phyloP scores from a whole-genome alignment of 2,329 filamentous ascomycete genomes.

The Alternaria infectoria region DNA sequence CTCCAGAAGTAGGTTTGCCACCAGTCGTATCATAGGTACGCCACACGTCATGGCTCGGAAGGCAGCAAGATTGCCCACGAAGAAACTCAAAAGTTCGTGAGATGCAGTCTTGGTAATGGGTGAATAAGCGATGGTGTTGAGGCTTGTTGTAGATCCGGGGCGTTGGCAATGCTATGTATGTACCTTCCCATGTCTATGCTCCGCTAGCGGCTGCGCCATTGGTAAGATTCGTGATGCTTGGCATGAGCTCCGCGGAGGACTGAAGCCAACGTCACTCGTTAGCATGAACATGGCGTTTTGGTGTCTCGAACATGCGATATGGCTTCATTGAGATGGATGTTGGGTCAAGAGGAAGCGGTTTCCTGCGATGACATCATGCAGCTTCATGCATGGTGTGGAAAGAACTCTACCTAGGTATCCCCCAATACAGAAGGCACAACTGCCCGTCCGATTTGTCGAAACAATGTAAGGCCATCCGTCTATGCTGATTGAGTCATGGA shows the following conservation, averaged over 20 bases:
- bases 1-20: slow-evolving; percentile 18
- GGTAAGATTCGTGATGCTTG: slow-evolving; percentile 18
- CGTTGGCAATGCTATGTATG: neutral
- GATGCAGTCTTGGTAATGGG: neutral
- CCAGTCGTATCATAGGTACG: slow-evolving; percentile 15
- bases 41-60: slow-evolving; percentile 20
- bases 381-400: neutral
- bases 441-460: neutral
- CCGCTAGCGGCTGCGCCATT: slow-evolving; percentile 11
- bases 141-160: slow-evolving; percentile 12
- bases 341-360: neutral
- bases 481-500: neutral
- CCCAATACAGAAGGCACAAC: neutral
- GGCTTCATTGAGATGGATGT: neutral
- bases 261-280: slow-evolving; percentile 7
- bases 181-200: slow-evolving; percentile 7
- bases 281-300: neutral
- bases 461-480: neutral
- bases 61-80: neutral
- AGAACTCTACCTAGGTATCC: neutral
- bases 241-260: slow-evolving; percentile 9
- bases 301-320: neutral
- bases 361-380: neutral
- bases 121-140: slow-evolving; percentile 10
- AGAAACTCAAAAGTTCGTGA: neutral